A percentile compares a stretch with the other conserved stretches of the same genome.
phyloP scores from a whole-genome alignment of 2,329 filamentous ascomycete species.

The Ophiostoma triangulosporum region DNA sequence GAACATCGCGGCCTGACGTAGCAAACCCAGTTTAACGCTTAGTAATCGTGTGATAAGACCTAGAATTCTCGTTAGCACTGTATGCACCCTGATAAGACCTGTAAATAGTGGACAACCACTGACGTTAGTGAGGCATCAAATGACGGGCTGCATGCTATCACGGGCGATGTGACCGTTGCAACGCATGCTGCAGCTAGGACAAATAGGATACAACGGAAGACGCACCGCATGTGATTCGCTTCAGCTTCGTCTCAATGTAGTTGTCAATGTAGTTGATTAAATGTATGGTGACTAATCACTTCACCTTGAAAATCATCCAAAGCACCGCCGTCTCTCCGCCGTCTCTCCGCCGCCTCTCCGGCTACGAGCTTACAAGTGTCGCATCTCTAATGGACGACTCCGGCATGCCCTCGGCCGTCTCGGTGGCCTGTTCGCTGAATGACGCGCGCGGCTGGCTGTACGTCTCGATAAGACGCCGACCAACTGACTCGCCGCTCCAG shows the following conservation, averaged over 20 bases:
- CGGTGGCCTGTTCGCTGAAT: constrained; percentile 17
- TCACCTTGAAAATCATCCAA: background rate
- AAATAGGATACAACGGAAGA: no score
- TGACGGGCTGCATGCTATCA: background rate
- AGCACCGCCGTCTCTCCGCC: no score
- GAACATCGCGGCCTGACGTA: background rate
- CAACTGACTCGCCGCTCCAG: constrained; percentile 77
- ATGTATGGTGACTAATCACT: no score
- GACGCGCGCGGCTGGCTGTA: constrained; percentile 23
- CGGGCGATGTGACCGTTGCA: background rate
- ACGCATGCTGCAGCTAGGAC: background rate
- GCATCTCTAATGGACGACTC: background rate
- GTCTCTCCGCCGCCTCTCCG: no score
- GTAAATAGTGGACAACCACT: background rate
- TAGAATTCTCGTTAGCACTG: background rate
- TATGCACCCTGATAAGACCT: background rate
- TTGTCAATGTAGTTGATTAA: no score
- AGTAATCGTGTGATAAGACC: background rate
- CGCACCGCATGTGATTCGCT: no score
- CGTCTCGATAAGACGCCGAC: constrained; percentile 43
- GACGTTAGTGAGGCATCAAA: background rate
- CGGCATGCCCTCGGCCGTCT: background rate
- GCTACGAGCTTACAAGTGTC: background rate
- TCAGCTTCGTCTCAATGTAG: no score
- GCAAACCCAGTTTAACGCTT: background rate